A percentile compares a stretch with the other conserved stretches of the same genome.
Evolutionary conservation across 495 filamentous ascomycete genomes (phyloP).

Genomic region (Aspergillus incahuasiensis): DNA sequence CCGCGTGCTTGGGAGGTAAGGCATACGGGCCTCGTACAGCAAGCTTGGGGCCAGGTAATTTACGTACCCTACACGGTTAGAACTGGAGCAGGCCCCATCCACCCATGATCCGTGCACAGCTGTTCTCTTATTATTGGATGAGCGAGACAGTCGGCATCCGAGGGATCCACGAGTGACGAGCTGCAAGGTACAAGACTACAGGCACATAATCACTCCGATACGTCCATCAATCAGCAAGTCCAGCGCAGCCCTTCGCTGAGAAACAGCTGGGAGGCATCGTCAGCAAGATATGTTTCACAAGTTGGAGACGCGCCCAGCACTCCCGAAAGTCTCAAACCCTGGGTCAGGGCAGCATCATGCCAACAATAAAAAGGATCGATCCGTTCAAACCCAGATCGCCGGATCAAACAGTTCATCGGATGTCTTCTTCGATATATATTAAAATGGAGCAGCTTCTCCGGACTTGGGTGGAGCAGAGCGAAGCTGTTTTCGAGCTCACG

Average conservation of each 20-base stretch:
- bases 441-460: not conserved
- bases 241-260: not conserved
- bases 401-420: slow-evolving; percentile 3
- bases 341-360: not conserved
- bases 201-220: not conserved
- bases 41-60: not conserved
- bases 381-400: slow-evolving; percentile 4
- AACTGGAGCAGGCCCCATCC: not conserved
- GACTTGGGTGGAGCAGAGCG: not conserved
- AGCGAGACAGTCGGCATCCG: slow-evolving; percentile 10
- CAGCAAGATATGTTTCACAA: not conserved
- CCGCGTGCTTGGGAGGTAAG: not conserved
- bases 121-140: slow-evolving; percentile 7
- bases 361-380: not conserved
- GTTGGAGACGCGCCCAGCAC: not conserved
- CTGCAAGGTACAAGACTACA: slow-evolving; percentile 1
- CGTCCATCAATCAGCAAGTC: not conserved
- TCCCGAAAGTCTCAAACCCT: not conserved
- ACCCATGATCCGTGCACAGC: slow-evolving; percentile 16
- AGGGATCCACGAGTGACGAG: not conserved
- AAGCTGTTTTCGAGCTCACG: not conserved
- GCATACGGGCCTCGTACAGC: not conserved
- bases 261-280: not conserved
- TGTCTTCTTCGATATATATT: not conserved
- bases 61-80: not conserved